Evolutionary conservation across 2,329 filamentous ascomycete species (phyloP).

Genomic region (Trichoderma semiorbis): DNA sequence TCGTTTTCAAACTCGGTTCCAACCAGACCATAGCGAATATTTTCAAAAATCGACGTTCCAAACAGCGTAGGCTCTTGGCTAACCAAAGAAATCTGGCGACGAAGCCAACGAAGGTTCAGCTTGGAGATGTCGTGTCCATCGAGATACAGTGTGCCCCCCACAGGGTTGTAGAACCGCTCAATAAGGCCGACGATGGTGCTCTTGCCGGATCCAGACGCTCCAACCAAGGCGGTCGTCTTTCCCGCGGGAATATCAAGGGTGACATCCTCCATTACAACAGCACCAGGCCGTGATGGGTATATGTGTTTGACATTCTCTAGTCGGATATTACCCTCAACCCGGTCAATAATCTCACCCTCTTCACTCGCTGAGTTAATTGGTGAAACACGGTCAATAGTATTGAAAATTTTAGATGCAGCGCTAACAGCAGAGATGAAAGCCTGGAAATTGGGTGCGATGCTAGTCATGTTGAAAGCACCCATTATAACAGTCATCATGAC

Average conservation of each 20-base stretch:
- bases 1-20: constrained; percentile 72
- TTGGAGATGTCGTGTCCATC: constrained; percentile 79
- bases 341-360: constrained; percentile 68
- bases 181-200: constrained; percentile 91
- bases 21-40: constrained; percentile 87
- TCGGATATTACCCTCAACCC: constrained; percentile 73
- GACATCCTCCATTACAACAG: constrained; percentile 82
- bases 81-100: constrained; percentile 88
- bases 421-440: constrained; percentile 81
- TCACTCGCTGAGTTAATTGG: constrained; percentile 73
- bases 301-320: constrained; percentile 84
- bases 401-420: constrained; percentile 87
- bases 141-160: constrained; percentile 72
- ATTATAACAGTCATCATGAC: constrained; percentile 91
- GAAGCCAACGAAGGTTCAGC: constrained; percentile 84
- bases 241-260: constrained; percentile 77
- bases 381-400: constrained; percentile 84
- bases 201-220: constrained; percentile 91
- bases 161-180: constrained; percentile 90
- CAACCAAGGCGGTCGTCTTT: constrained; percentile 89
- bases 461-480: constrained; percentile 86
- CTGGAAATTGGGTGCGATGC: constrained; percentile 79
- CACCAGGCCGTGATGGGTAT: constrained; percentile 89
- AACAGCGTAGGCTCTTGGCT: constrained; percentile 93
- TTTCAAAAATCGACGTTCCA: constrained; percentile 81